Evolutionary conservation across 2,329 filamentous ascomycete genomes (phyloP), one percentile per base, ranked within the genome.

Genomic region (Cucurbitaria berberidis): DNA sequence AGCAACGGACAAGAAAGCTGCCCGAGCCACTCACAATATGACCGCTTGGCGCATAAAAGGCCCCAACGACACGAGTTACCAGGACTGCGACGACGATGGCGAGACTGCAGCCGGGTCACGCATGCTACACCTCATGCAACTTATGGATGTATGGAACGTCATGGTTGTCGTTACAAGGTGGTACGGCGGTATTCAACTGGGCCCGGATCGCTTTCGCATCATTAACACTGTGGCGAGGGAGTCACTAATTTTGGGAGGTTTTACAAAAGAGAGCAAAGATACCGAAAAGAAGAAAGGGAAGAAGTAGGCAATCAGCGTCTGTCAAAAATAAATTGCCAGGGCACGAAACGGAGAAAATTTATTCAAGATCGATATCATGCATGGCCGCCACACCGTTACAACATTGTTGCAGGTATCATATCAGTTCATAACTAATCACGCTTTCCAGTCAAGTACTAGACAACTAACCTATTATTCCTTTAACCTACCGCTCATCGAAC

Each of bases 51-150:
- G 95, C 10, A 93, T 98, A 48, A 85, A 84, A 26, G 85, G 84
- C 0, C 69, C 76, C 4, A 82, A 79, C 51, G 78, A 76, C 59
- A 78, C 80, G 4, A 82, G 82, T 45, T 91, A 88, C 63, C 93
- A 98, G 74, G 95, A 99, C 76, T 97, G 89, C 70, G 90, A 99
- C 67, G 95, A 99, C 67, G 95, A 99, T 73, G 95, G 95, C 2
- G 95, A 99, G 81, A 90, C 90, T 22, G 95, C 95, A 5, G 95
- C 95, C 0, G 95, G 95, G 0, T 87, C 89, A 0, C 83, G 95
- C 36, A 76, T 99, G 68, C 76, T 98, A 55, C 91, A 96, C 77
- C 79, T 99, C 26, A 89, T 99, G 87, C 92, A 97, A 78, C 77
- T 96, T 56, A 97, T 97, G 90, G 90, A 93, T 68, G 82, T 96